Conservation (phyloP, 345 rosid genomes). For the Brassica incana region DNA sequence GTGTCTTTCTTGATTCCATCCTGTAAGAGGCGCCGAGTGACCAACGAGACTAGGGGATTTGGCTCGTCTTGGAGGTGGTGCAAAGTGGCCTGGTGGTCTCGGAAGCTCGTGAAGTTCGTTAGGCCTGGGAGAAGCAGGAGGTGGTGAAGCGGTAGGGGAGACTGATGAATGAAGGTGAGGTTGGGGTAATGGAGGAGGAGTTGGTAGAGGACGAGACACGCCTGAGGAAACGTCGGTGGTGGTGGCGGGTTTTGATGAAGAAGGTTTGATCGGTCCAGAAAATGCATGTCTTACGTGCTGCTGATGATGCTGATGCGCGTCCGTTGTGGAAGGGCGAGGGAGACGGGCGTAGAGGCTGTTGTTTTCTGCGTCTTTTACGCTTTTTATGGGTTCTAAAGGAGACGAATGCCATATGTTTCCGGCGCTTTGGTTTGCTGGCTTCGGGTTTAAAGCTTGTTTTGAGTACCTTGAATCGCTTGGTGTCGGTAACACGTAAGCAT, state of each 20-base stretch:
- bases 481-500: conserved; percentile 79
- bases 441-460: conserved; percentile 48
- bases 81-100: conserved; percentile 64
- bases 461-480: conserved; percentile 59
- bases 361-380: conserved; percentile 37
- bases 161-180: conserved; percentile 57
- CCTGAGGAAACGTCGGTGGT: conserved; percentile 38
- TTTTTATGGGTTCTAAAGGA: conserved; percentile 77
- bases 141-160: conserved; percentile 89
- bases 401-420: conserved; percentile 82
- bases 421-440: conserved; percentile 41
- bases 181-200: conserved; percentile 31
- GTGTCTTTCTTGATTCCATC: conserved; percentile 60
- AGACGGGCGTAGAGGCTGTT: conserved; percentile 45
- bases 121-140: conserved; percentile 77
- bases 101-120: conserved; percentile 97
- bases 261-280: conserved; percentile 76
- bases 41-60: conserved; percentile 57
- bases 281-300: conserved; percentile 56
- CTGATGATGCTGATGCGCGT: conserved; percentile 44
- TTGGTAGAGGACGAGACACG: conserved; percentile 43
- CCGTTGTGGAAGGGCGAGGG: conserved; percentile 61
- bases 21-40: conserved; percentile 82
- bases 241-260: conserved; percentile 48
- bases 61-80: conserved; percentile 49